Evolutionary conservation across 352 stramenopile genomes (phyloP).

Genomic region (Labyrinthula sp.): DNA sequence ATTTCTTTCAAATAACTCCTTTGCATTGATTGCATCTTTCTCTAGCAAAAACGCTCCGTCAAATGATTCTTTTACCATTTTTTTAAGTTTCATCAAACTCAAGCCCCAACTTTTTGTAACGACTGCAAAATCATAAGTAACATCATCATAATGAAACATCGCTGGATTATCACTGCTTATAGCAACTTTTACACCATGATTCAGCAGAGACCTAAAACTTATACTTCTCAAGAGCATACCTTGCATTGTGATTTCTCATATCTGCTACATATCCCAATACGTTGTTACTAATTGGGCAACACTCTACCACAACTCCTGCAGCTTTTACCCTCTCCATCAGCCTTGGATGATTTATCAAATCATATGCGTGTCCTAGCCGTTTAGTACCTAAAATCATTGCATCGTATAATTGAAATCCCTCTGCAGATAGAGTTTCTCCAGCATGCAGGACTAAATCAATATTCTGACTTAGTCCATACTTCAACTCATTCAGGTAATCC

Average conservation of each 20-base stretch:
- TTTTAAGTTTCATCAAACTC: conserved; percentile 17
- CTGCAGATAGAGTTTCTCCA: conserved; percentile 15
- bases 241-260: conserved; percentile 20
- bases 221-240: no score
- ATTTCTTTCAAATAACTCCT: no score
- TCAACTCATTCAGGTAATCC: conserved; percentile 2
- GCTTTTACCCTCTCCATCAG: conserved; percentile 26
- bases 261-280: conserved; percentile 23
- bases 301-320: conserved; percentile 24
- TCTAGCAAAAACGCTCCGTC: no score
- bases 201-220: no score
- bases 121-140: conserved; percentile 28
- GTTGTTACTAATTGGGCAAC: conserved; percentile 28
- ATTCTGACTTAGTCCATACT: conserved; percentile 7
- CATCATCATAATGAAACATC: conserved; percentile 24
- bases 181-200: conserved; percentile 18
- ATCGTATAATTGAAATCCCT: conserved; percentile 25
- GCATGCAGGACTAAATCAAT: conserved; percentile 20
- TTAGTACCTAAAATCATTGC: conserved; percentile 15
- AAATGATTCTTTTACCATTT: conserved; percentile 18
- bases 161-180: conserved; percentile 26
- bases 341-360: conserved; percentile 21
- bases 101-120: conserved; percentile 29
- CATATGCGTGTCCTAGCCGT: conserved; percentile 27
- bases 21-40: no score